These are phyloP conservation scores for Aspergillus sclerotiicarbonarius DNA, from an alignment of 495 filamentous ascomycete genomes.

Conservation along the genomic window DNA sequence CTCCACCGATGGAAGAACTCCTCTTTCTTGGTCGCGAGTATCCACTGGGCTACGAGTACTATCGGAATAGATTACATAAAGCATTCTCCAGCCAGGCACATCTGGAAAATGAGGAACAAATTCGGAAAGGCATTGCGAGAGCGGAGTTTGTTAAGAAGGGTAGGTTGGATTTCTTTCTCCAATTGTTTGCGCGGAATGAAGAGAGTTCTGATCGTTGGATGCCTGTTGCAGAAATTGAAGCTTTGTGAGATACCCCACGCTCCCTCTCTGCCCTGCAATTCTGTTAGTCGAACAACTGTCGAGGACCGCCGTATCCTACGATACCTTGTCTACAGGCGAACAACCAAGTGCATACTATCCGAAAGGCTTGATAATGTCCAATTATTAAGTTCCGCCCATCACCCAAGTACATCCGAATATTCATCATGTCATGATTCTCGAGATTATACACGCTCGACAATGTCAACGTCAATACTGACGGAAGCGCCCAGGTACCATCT, in stretches of 20 bases:
- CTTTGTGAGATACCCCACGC: constrained; percentile 64
- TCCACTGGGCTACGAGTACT: constrained; percentile 83
- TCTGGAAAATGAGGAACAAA: constrained; percentile 69
- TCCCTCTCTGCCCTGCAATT: background rate
- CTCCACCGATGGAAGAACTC: constrained; percentile 55
- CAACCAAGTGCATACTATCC: background rate
- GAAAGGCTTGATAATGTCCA: background rate
- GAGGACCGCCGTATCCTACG: background rate
- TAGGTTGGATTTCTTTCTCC: constrained; percentile 29
- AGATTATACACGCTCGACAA: constrained; percentile 8
- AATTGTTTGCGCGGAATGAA: background rate
- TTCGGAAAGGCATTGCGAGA: constrained; percentile 67
- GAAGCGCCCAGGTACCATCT: constrained; percentile 73
- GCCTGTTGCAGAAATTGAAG: constrained; percentile 69
- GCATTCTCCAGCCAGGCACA: constrained; percentile 76
- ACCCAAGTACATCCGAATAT: background rate
- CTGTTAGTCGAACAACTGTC: background rate
- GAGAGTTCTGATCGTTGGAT: background rate
- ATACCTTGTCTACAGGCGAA: background rate
- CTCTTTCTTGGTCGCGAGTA: constrained; percentile 83
- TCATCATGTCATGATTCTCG: constrained; percentile 12
- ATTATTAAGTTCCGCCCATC: background rate
- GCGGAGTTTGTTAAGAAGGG: constrained; percentile 92
- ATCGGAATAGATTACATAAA: constrained; percentile 73
- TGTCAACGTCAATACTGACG: constrained; percentile 17